A percentile compares a stretch with the other conserved stretches of the same genome.
These are phyloP conservation scores for Vinca minor DNA, from an alignment of 257 asterid species.

Conservation along the genomic window DNA sequence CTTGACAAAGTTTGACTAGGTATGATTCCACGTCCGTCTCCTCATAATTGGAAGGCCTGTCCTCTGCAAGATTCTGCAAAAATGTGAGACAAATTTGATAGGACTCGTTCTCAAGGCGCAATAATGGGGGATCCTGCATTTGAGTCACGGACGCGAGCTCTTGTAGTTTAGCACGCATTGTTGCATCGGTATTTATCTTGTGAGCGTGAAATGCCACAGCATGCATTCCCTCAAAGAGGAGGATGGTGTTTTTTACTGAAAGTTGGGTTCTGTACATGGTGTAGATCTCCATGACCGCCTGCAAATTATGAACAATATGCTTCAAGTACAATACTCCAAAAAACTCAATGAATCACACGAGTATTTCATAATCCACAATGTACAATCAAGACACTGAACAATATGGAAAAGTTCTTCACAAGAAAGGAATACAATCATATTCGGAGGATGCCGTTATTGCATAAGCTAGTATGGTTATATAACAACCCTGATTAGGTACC, in stretches of 20 bases:
- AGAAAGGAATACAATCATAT: too few species aligned
- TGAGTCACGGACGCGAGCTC: constrained; percentile 77
- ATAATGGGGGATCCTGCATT: constrained; percentile 98
- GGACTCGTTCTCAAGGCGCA: constrained; percentile 92
- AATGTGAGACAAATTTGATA: constrained; percentile 87
- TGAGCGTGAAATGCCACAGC: constrained; percentile 77
- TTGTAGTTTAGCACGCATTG: constrained; percentile 63
- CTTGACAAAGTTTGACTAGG: constrained; percentile 76
- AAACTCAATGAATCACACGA: too few species aligned
- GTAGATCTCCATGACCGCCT: constrained; percentile 94
- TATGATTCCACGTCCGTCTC: constrained; percentile 70
- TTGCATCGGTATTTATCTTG: constrained; percentile 52
- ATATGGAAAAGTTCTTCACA: too few species aligned
- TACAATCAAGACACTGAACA: too few species aligned
- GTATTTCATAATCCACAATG: too few species aligned
- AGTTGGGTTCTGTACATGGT: constrained; percentile 65
- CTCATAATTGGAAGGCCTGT: constrained; percentile 43
- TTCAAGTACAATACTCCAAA: not conserved
- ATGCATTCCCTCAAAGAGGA: constrained; percentile 75
- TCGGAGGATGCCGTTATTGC: too few species aligned
- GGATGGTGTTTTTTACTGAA: constrained; percentile 47
- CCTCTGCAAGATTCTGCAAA: constrained; percentile 64
- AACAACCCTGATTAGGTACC: too few species aligned
- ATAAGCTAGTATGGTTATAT: too few species aligned
- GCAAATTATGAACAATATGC: constrained; percentile 18